Percentiles rank a stretch among this genome's conserved stretches.
Evolutionary conservation across 2,329 filamentous ascomycete species (phyloP).

Genomic region (Aspergillus quadrilineatus): DNA sequence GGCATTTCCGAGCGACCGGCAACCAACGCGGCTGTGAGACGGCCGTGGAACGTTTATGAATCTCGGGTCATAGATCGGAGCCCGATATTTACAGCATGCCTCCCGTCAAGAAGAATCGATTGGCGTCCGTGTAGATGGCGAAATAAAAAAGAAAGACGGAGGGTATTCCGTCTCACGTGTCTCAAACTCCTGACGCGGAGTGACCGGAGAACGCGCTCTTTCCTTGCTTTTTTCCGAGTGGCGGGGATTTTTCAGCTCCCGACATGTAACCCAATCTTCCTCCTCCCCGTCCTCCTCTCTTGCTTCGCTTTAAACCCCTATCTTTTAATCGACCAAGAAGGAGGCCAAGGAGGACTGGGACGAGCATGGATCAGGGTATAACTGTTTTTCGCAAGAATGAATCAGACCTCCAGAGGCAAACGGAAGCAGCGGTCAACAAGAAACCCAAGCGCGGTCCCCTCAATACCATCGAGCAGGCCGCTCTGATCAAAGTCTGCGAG

Average conservation of each 20-base stretch:
- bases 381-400: slow-evolving; percentile 14
- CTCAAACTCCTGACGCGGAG: slow-evolving; percentile 2
- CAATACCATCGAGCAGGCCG: slow-evolving; percentile 18
- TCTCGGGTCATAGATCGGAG: not conserved
- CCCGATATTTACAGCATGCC: not conserved
- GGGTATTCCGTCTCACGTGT: slow-evolving; percentile 1
- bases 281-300: not conserved
- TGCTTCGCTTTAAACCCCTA: not conserved
- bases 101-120: not conserved
- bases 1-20: not conserved
- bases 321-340: slow-evolving; percentile 4
- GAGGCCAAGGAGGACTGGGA: slow-evolving; percentile 1
- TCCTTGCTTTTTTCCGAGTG: slow-evolving; percentile 5
- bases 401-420: slow-evolving; percentile 1
- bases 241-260: slow-evolving; percentile 11
- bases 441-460: slow-evolving; percentile 12
- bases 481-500: slow-evolving; percentile 19
- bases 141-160: not conserved
- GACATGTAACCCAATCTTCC: slow-evolving; percentile 6
- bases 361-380: slow-evolving; percentile 15
- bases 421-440: not conserved
- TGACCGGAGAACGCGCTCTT: not conserved
- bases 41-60: not conserved
- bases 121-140: not conserved
- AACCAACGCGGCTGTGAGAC: not conserved